Evolutionary conservation across 495 filamentous ascomycete species (phyloP).

Genomic region (Daldinia caldariorum): DNA sequence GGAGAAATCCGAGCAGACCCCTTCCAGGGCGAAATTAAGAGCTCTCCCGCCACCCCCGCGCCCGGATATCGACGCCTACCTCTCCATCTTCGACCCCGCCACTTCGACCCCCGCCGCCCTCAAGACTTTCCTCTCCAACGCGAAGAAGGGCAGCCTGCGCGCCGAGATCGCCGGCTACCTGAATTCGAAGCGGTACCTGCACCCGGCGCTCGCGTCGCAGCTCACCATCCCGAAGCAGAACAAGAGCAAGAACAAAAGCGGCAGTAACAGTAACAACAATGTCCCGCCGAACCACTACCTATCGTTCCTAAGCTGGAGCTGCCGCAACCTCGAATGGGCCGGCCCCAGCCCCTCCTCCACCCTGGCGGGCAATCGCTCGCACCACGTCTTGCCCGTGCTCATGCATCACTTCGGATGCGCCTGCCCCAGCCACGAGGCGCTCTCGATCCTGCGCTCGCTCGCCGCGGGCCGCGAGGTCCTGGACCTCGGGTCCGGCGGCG

Average conservation of each 20-base stretch:
- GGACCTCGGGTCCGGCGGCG: slow-evolving; percentile 69
- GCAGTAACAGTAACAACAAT: not conserved
- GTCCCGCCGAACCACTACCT: slow-evolving; percentile 66
- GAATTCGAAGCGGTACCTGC: slow-evolving; percentile 52
- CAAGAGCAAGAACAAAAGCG: slow-evolving; percentile 40
- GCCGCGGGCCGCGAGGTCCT: slow-evolving; percentile 51
- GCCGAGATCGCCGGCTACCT: slow-evolving; percentile 61
- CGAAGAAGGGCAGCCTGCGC: slow-evolving; percentile 65
- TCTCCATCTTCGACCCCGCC: slow-evolving; percentile 63
- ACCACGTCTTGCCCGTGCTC: slow-evolving; percentile 68
- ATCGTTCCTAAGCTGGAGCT: slow-evolving; percentile 63
- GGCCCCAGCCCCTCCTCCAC: slow-evolving; percentile 56
- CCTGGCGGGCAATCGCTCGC: slow-evolving; percentile 50
- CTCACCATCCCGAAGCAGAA: slow-evolving; percentile 48
- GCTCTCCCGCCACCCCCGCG: slow-evolving; percentile 56
- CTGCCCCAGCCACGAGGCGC: slow-evolving; percentile 64
- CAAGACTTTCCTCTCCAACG: slow-evolving; percentile 63
- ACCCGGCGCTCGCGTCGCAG: slow-evolving; percentile 38
- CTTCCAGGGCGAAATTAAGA: slow-evolving; percentile 15
- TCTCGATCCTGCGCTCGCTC: slow-evolving; percentile 61
- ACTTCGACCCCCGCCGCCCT: slow-evolving; percentile 63
- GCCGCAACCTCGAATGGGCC: slow-evolving; percentile 58
- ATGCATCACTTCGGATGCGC: slow-evolving; percentile 76
- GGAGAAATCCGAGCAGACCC: slow-evolving; percentile 2
- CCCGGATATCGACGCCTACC: slow-evolving; percentile 66